Base-by-base conservation (phyloP, 768 basidiomycete species). In the Suillus ampliporus region DNA sequence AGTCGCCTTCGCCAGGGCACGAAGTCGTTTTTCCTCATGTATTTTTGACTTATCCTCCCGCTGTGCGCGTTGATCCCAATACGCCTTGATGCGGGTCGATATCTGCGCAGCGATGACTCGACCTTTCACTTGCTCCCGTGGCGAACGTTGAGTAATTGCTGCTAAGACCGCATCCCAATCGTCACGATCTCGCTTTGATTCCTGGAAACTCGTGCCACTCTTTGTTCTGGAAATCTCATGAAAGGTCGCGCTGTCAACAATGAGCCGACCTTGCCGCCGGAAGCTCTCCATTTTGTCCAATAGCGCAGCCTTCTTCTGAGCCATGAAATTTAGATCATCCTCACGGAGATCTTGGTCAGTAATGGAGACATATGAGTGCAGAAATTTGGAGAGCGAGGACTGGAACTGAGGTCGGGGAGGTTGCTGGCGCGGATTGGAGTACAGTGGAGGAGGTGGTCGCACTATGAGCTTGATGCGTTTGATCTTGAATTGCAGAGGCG, bases 21-120 rank as follows among this genome's bases (percentile, higher is more conserved):
- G 81, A 66, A 91, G 65, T 34, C 89, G 81, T 73, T 83, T 85
- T 77, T 94, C 91, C 68, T 92, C 90, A 66, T 83, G 83, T 21
- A 74, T 74, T 61, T 75, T 79, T 19, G 82, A 83, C 71, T 81
- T 85, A 35, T 89, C 89, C 60, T 88, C 89, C 69, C 81, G 85
- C 35, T 83, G 80, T 40, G 83, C 87, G 57, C 87, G 80, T 35
- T 78, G 80, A 67, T 91, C 92, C 86, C 92, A 97, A 73, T 96
- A 90, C 23, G 76, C 82, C 65, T 86, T 84, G 19, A 98, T 76
- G 67, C 85, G 85, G 38, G 78, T 79, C 3, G 92, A 89, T 61
- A 95, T 82, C 64, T 80, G 77, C 23, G 75, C 76, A n/a, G 81
- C 88, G 71, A 65, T 78, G 71, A 75, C 80, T 74, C 64, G 83